Conservation (phyloP, 768 basidiomycete genomes). For the Xerocomellus amylosporus region DNA sequence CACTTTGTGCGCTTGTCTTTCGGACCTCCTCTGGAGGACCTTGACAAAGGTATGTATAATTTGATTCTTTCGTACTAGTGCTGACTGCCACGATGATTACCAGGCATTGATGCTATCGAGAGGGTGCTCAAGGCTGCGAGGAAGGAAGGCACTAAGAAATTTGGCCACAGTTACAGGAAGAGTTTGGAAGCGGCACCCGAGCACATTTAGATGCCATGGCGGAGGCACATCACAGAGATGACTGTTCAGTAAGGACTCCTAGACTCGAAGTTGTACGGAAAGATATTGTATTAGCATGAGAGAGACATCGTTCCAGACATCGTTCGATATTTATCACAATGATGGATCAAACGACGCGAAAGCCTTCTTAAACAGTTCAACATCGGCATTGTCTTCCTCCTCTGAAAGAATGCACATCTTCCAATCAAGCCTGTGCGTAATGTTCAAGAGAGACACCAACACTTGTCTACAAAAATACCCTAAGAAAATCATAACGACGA, state of each 20-base stretch:
- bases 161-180: constrained; percentile 73
- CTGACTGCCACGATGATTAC: background rate
- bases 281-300: background rate
- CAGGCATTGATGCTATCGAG: constrained; percentile 83
- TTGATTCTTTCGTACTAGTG: background rate
- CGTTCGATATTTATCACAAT: constrained; percentile 18
- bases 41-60: constrained; percentile 61
- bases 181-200: constrained; percentile 41
- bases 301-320: no score
- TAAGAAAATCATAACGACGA: background rate
- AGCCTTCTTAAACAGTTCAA: constrained; percentile 76
- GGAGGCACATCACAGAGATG: background rate
- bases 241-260: background rate
- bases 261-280: background rate
- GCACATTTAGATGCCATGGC: constrained; percentile 20
- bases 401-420: constrained; percentile 81
- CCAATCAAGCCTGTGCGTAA: constrained; percentile 86
- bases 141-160: constrained; percentile 53
- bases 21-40: constrained; percentile 74
- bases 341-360: constrained; percentile 73
- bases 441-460: constrained; percentile 69
- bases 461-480: constrained; percentile 58
- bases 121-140: constrained; percentile 70
- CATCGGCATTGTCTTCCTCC: constrained; percentile 83
- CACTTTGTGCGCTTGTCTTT: constrained; percentile 87